These are phyloP conservation scores for Arthrocladium fulminans DNA, from an alignment of 2,329 filamentous ascomycete genomes.

Conservation along the genomic window DNA sequence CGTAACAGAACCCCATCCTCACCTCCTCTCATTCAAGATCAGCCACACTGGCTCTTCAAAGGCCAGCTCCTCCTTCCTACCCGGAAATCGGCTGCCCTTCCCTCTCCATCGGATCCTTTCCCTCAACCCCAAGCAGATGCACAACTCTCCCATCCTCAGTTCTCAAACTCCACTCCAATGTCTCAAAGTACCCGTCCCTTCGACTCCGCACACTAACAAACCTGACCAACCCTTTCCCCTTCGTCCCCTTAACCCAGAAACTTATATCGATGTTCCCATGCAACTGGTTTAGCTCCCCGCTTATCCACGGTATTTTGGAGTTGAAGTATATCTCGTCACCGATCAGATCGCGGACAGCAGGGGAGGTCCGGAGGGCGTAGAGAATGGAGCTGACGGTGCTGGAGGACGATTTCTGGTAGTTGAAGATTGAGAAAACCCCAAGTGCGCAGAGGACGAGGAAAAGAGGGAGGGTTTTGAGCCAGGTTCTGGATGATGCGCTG, in stretches of 20 bases:
- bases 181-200: conserved; percentile 67
- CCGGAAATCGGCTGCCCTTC: background rate
- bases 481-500: conserved; percentile 45
- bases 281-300: conserved; percentile 83
- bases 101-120: conserved; percentile 16
- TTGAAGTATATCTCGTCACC: conserved; percentile 83
- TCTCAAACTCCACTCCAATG: conserved; percentile 79
- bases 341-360: conserved; percentile 63
- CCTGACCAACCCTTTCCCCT: conserved; percentile 61
- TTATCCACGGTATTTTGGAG: conserved; percentile 71
- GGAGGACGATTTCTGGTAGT: conserved; percentile 93
- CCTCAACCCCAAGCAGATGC: conserved; percentile 51
- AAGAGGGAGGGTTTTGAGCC: conserved; percentile 67
- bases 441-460: conserved; percentile 64
- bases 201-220: conserved; percentile 68
- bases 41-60: background rate
- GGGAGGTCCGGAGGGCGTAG: conserved; percentile 79
- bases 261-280: conserved; percentile 81
- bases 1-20: background rate
- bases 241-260: conserved; percentile 78
- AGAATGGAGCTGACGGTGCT: conserved; percentile 79
- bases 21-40: background rate
- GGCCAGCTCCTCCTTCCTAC: background rate
- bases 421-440: conserved; percentile 84
- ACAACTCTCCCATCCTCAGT: conserved; percentile 58